Conservation (phyloP, 495 filamentous ascomycete species). For the Emericellopsis terricola region DNA sequence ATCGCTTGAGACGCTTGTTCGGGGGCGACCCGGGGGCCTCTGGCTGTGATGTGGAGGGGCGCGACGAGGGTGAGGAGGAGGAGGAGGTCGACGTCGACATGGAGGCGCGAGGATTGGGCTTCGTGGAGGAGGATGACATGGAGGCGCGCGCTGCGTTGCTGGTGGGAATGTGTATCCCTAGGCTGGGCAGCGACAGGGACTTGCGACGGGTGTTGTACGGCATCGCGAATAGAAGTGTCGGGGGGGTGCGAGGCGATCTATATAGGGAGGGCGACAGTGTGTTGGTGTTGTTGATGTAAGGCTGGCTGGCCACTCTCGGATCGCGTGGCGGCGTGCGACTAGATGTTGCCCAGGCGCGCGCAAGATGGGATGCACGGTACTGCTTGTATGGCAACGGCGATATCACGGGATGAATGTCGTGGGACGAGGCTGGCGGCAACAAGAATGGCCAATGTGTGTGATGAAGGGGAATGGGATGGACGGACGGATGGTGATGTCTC, state of each 20-base stretch:
- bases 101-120: too few species aligned
- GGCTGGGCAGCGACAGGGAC: constrained; percentile 79
- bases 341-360: too few species aligned
- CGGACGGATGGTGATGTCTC: neutral
- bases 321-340: too few species aligned
- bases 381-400: neutral
- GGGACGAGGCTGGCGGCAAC: neutral
- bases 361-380: neutral
- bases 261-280: neutral
- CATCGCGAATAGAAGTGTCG: constrained; percentile 32
- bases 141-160: constrained; percentile 45
- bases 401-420: neutral
- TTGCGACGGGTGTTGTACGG: constrained; percentile 97
- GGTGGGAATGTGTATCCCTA: constrained; percentile 77
- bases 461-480: neutral
- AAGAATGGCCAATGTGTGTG: too few species aligned
- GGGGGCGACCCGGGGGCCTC: constrained; percentile 44
- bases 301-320: too few species aligned
- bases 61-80: constrained; percentile 1
- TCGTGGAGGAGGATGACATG: constrained; percentile 38
- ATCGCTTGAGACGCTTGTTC: constrained; percentile 73
- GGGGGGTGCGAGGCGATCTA: neutral
- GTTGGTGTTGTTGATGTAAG: constrained; percentile 1
- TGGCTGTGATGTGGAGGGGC: too few species aligned
- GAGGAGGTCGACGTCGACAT: constrained; percentile 28